phyloP scores from a whole-genome alignment of 2,329 filamentous ascomycete species.

The Phaeosphaeria sp. region DNA sequence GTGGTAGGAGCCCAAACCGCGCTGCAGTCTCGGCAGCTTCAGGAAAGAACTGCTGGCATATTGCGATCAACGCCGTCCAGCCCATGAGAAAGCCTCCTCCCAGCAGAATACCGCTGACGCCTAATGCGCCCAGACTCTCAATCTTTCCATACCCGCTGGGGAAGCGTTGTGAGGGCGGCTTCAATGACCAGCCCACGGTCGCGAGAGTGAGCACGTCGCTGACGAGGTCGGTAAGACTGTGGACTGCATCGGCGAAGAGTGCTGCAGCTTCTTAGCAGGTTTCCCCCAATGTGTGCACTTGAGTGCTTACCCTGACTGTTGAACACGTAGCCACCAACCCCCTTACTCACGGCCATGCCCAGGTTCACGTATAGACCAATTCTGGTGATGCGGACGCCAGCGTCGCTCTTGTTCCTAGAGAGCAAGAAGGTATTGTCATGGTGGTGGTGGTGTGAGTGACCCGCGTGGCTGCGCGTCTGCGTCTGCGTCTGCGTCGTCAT shows the following conservation, averaged over 20 bases:
- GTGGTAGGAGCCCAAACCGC: conserved; percentile 53
- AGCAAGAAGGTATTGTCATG: conserved; percentile 86
- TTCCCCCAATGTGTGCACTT: not conserved
- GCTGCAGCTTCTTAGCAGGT: conserved; percentile 53
- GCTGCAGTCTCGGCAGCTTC: conserved; percentile 53
- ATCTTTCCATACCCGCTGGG: conserved; percentile 95
- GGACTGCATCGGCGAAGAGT: conserved; percentile 91
- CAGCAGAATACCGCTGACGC: conserved; percentile 89
- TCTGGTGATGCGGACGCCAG: conserved; percentile 90
- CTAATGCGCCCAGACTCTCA: conserved; percentile 92
- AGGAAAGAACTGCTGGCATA: conserved; percentile 57
- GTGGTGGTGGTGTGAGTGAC: conserved; percentile 69
- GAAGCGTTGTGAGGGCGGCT: conserved; percentile 81
- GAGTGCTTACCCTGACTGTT: conserved; percentile 73
- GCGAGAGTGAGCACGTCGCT: conserved; percentile 93
- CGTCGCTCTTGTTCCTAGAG: conserved; percentile 85
- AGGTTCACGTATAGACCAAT: conserved; percentile 90
- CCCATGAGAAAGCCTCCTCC: conserved; percentile 93
- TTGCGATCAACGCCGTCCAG: conserved; percentile 67
- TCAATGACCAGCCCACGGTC: conserved; percentile 92
- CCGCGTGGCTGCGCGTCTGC: conserved; percentile 43
- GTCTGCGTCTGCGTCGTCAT: conserved; percentile 34
- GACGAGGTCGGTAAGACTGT: conserved; percentile 92
- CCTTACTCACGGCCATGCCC: conserved; percentile 92
- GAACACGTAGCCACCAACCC: conserved; percentile 89